Conservation (phyloP, 2,329 filamentous ascomycete species). For the Phaeosphaeriaceae sp. region DNA sequence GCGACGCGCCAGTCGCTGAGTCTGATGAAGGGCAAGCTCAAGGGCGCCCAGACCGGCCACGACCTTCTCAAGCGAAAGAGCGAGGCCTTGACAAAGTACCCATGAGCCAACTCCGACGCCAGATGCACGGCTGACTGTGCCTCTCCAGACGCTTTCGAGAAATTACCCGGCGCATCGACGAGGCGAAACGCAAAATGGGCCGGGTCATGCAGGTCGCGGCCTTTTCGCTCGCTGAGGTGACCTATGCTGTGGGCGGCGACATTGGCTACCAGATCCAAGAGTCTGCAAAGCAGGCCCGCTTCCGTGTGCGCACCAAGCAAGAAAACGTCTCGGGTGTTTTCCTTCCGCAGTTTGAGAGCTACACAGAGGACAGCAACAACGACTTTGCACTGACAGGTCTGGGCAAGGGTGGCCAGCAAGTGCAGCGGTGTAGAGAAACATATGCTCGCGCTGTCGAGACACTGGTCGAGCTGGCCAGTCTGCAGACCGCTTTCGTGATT, state of each 20-base stretch:
- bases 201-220: conserved; percentile 99
- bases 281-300: conserved; percentile 89
- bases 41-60: conserved; percentile 80
- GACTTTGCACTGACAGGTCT: conserved; percentile 96
- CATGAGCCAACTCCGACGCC: neutral
- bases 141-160: conserved; percentile 83
- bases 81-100: conserved; percentile 93
- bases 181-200: conserved; percentile 99
- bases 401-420: conserved; percentile 96
- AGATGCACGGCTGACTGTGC: conserved; percentile 20
- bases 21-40: conserved; percentile 97
- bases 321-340: conserved; percentile 98
- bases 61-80: conserved; percentile 97
- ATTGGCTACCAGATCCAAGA: conserved; percentile 98
- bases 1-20: conserved; percentile 96
- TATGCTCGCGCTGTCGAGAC: conserved; percentile 96
- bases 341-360: conserved; percentile 92
- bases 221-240: conserved; percentile 96
- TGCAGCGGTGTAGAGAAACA: conserved; percentile 92
- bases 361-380: conserved; percentile 85
- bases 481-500: conserved; percentile 98
- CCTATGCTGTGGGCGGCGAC: conserved; percentile 91
- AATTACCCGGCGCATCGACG: conserved; percentile 95
- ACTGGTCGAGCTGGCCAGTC: conserved; percentile 89
- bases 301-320: conserved; percentile 92